phyloP scores from a whole-genome alignment of 495 filamentous ascomycete genomes.

The Penicillium cosmopolitanum region DNA sequence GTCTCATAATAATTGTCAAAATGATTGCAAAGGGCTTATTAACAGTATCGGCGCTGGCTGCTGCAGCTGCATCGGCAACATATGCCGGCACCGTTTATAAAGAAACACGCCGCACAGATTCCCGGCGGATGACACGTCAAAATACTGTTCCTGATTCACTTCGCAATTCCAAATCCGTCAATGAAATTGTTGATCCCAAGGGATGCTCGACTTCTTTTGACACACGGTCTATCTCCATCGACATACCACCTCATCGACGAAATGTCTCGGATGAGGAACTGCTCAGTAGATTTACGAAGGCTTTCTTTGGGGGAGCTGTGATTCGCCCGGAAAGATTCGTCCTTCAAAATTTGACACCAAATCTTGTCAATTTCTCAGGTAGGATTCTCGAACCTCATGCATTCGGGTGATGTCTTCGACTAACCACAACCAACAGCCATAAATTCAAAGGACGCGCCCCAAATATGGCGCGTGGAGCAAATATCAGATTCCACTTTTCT shows the following conservation, averaged over 20 bases:
- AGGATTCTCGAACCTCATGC: not conserved
- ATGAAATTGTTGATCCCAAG: not conserved
- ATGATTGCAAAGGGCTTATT: not conserved
- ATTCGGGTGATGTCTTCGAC: not conserved
- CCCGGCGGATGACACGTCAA: not conserved
- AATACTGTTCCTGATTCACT: not conserved
- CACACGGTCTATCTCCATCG: not conserved
- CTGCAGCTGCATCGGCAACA: not conserved
- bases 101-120: not conserved
- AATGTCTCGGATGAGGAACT: constrained; percentile 1
- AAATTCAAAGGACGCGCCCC: not conserved
- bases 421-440: not conserved
- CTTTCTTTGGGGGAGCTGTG: not conserved
- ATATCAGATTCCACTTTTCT: not conserved
- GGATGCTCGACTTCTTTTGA: not conserved
- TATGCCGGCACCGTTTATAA: not conserved
- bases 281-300: not conserved
- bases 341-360: not conserved
- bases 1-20: not conserved
- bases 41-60: not conserved
- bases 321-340: not conserved
- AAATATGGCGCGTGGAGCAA: not conserved
- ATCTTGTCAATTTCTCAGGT: not conserved
- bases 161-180: not conserved
- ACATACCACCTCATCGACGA: constrained; percentile 1